Conservation (phyloP, 805 yeast genomes). For the Myxozyma monticola region DNA sequence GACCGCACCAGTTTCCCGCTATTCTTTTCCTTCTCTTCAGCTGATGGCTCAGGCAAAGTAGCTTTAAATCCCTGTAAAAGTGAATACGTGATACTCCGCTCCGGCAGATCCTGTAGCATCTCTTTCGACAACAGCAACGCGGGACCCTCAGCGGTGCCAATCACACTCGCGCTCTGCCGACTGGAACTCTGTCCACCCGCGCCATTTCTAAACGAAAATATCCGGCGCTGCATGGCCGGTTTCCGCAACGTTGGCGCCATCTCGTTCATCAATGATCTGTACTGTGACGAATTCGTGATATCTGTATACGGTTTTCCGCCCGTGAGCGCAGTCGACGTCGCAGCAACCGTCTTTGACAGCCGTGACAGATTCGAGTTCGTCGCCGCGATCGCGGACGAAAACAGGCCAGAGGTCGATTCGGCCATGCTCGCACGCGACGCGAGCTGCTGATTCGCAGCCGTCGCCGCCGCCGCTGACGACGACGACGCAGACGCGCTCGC, state of each 20-base stretch:
- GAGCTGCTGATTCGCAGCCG: too few species aligned
- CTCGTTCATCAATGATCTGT: constrained; percentile 50
- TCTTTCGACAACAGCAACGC: constrained; percentile 54
- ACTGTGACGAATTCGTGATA: constrained; percentile 42
- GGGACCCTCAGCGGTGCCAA: constrained; percentile 2
- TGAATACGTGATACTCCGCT: constrained; percentile 44
- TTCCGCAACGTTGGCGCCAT: constrained; percentile 40
- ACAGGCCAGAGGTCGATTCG: constrained; percentile 23
- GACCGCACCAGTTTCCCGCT: constrained; percentile 1
- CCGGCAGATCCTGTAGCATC: constrained; percentile 56
- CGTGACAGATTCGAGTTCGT: constrained; percentile 42
- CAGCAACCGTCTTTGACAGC: constrained; percentile 42
- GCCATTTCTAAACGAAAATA: constrained; percentile 36
- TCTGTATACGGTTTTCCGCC: constrained; percentile 35
- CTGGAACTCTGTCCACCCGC: not conserved
- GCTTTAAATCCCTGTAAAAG: constrained; percentile 72
- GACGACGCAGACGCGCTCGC: too few species aligned
- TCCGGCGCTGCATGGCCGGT: constrained; percentile 44
- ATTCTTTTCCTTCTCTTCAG: constrained; percentile 1
- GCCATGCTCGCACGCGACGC: too few species aligned
- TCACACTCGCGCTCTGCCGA: not conserved
- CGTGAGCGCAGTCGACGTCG: constrained; percentile 42
- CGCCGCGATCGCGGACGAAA: constrained; percentile 42
- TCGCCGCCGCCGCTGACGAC: too few species aligned
- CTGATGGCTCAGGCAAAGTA: constrained; percentile 33